Conservation (phyloP, 805 yeast genomes). For the Candida argentea region DNA sequence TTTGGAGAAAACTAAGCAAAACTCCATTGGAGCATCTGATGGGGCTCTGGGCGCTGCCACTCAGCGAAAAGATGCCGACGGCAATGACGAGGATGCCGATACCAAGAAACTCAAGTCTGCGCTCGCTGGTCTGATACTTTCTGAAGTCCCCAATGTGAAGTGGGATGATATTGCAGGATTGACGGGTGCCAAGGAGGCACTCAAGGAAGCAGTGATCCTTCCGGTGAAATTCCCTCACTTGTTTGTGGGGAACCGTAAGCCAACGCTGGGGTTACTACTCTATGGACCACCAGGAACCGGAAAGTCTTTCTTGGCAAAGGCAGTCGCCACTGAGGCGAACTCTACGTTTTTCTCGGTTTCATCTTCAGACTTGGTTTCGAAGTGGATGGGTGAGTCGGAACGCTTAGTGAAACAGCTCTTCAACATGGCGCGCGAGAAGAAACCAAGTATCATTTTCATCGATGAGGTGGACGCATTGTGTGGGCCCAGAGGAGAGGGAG, state of each 20-base stretch:
- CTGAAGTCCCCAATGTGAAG: slow-evolving; percentile 84
- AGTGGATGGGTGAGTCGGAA: slow-evolving; percentile 99
- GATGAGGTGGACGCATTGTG: slow-evolving; percentile 98
- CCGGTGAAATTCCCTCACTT: slow-evolving; percentile 95
- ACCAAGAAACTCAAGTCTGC: slow-evolving; percentile 87
- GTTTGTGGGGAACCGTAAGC: slow-evolving; percentile 90
- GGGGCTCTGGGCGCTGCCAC: slow-evolving; percentile 50
- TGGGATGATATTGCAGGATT: slow-evolving; percentile 97
- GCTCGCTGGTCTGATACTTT: slow-evolving; percentile 78
- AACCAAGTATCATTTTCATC: slow-evolving; percentile 91
- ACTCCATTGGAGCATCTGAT: slow-evolving; percentile 30
- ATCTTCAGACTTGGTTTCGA: slow-evolving; percentile 91
- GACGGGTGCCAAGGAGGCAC: slow-evolving; percentile 90
- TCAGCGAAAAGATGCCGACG: slow-evolving; percentile 40
- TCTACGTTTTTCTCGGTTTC: slow-evolving; percentile 94
- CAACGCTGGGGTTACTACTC: slow-evolving; percentile 79
- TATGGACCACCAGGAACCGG: slow-evolving; percentile 91
- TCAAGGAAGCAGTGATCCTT: slow-evolving; percentile 92
- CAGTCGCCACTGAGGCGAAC: slow-evolving; percentile 97
- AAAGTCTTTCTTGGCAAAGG: slow-evolving; percentile 92
- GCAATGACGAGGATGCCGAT: slow-evolving; percentile 68
- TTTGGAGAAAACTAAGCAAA: slow-evolving; percentile 51
- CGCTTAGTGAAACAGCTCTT: slow-evolving; percentile 91
- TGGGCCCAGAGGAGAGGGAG: slow-evolving; percentile 98
- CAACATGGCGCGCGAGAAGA: slow-evolving; percentile 91